phyloP scores from a whole-genome alignment of 2,329 filamentous ascomycete genomes.

The Ophiostoma himal-ulmi region DNA sequence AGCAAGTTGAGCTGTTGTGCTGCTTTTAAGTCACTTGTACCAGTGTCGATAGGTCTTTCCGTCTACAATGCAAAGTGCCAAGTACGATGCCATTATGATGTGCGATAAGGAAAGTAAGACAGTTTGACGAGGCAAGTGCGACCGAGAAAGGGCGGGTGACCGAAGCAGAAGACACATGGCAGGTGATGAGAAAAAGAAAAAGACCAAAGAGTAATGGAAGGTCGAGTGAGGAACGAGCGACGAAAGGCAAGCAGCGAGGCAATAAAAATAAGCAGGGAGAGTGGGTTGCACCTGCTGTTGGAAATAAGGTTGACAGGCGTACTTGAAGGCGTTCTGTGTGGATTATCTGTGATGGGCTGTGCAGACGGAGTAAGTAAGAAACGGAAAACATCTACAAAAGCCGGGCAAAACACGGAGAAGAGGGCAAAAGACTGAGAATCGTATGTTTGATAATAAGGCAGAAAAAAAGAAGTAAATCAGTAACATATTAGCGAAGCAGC shows the following conservation, averaged over 20 bases:
- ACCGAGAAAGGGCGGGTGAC: conserved; percentile 8
- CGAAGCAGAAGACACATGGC: background rate
- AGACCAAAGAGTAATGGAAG: background rate
- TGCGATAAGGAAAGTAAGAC: background rate
- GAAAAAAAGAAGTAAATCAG: background rate
- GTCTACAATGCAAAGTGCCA: background rate
- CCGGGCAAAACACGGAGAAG: background rate
- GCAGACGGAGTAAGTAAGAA: background rate
- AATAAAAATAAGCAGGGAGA: background rate
- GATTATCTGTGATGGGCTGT: background rate
- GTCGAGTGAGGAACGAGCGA: background rate
- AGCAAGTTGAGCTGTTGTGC: background rate
- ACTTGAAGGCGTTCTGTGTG: background rate
- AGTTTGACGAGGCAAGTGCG: background rate
- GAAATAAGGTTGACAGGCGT: background rate
- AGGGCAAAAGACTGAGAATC: background rate
- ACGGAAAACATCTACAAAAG: background rate
- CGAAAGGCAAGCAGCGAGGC: background rate
- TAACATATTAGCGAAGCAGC: background rate
- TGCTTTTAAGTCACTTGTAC: background rate
- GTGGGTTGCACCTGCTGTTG: background rate
- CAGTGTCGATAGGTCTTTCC: background rate
- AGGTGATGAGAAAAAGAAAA: background rate
- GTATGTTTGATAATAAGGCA: background rate
- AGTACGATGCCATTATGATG: background rate